phyloP scores from a whole-genome alignment of 768 basidiomycete genomes.

The Austroboletus eburneus region DNA sequence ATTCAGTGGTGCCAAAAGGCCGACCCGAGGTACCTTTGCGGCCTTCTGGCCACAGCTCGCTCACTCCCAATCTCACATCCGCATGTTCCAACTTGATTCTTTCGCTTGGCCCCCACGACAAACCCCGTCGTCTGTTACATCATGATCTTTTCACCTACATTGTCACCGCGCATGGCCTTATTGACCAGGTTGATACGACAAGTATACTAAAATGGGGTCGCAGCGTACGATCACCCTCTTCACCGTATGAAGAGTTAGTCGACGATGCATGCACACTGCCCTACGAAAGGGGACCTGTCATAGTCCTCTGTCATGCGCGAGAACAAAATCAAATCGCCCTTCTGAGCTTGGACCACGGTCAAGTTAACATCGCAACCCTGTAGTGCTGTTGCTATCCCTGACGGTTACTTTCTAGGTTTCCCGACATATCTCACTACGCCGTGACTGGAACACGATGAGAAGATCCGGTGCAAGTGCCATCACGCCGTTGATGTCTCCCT shows the following conservation, averaged over 20 bases:
- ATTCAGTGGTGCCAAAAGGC: neutral
- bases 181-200: conserved; percentile 29
- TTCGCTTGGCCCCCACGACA: conserved; percentile 33
- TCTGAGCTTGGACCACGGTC: conserved; percentile 11
- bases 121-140: conserved; percentile 36
- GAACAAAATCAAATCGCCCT: conserved; percentile 33
- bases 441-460: conserved; percentile 34
- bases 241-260: conserved; percentile 29
- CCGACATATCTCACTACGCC: conserved; percentile 11
- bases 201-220: conserved; percentile 13
- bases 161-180: conserved; percentile 38
- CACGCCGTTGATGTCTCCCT: conserved; percentile 37
- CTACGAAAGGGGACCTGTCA: conserved; percentile 19
- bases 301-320: conserved; percentile 39
- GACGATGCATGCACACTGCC: conserved; percentile 42
- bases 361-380: conserved; percentile 19
- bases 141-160: conserved; percentile 17
- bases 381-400: neutral
- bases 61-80: neutral
- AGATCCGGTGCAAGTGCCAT: conserved; percentile 42
- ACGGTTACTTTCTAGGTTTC: conserved; percentile 7
- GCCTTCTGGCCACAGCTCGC: neutral
- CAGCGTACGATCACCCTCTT: conserved; percentile 19
- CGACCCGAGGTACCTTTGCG: neutral
- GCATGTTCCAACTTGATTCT: conserved; percentile 7